These are phyloP conservation scores for Moesziomyces globuligerus DNA, from an alignment of 1,284 basidiomycete species.

Conservation along the genomic window DNA sequence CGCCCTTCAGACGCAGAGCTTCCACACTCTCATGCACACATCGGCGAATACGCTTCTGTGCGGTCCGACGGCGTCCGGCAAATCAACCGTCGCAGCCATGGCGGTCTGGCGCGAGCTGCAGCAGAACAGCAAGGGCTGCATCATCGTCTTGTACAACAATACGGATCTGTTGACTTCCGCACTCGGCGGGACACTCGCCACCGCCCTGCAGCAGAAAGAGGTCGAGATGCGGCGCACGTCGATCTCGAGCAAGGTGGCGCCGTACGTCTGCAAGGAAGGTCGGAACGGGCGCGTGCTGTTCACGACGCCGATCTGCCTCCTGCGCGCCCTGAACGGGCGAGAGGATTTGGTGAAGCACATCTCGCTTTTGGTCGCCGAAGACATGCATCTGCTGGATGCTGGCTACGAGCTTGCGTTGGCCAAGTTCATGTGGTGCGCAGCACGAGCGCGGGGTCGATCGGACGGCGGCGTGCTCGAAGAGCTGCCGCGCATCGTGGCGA, in stretches of 20 bases:
- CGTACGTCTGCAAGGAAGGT: slow-evolving; percentile 13
- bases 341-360: slow-evolving; percentile 15
- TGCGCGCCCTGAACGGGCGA: slow-evolving; percentile 52
- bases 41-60: slow-evolving; percentile 80
- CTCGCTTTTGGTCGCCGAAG: slow-evolving; percentile 80
- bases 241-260: slow-evolving; percentile 21
- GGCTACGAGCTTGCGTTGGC: slow-evolving; percentile 85
- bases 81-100: slow-evolving; percentile 74
- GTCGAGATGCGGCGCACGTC: slow-evolving; percentile 26
- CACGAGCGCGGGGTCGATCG: background rate
- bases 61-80: slow-evolving; percentile 83
- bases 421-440: slow-evolving; percentile 57
- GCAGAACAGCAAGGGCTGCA: slow-evolving; percentile 9
- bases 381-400: slow-evolving; percentile 84
- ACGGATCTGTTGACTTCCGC: slow-evolving; percentile 25
- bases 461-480: background rate
- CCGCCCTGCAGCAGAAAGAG: slow-evolving; percentile 31
- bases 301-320: slow-evolving; percentile 66
- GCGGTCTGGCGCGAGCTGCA: slow-evolving; percentile 35
- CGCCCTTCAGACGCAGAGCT: slow-evolving; percentile 86
- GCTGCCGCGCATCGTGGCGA: slow-evolving; percentile 76
- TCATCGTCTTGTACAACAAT: slow-evolving; percentile 17
- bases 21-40: slow-evolving; percentile 84
- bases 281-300: slow-evolving; percentile 62
- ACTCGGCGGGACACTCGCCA: slow-evolving; percentile 10